Conservation (phyloP, 306 rosid genomes). For the Acacia melanoxylon region DNA sequence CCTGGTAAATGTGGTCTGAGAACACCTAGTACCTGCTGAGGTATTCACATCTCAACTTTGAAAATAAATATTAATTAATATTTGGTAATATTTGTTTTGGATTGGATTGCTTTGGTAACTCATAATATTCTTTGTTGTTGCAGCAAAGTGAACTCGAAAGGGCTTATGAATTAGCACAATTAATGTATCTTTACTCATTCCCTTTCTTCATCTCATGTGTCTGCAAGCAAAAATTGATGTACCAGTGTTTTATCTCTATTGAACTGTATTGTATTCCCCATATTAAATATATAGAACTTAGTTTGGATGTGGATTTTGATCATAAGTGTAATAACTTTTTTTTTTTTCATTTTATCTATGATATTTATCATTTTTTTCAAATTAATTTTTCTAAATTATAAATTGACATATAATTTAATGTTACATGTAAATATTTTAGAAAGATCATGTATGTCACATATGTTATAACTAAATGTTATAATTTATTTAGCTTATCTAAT, state of each 20-base stretch:
- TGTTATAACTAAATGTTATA: too few species aligned
- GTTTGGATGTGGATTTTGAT: too few species aligned
- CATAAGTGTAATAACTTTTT: too few species aligned
- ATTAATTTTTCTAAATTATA: too few species aligned
- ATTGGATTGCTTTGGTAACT: neutral
- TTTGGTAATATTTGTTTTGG: slow-evolving; percentile 2
- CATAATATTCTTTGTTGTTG: slow-evolving; percentile 14
- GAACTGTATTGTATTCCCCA: neutral
- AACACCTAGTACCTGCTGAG: slow-evolving; percentile 47
- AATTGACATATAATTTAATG: too few species aligned
- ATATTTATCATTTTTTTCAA: too few species aligned
- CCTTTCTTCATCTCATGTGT: neutral
- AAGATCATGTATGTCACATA: too few species aligned
- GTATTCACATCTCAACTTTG: slow-evolving; percentile 35
- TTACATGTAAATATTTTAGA: too few species aligned
- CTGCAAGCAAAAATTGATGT: slow-evolving; percentile 23
- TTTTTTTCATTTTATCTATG: too few species aligned
- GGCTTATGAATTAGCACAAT: slow-evolving; percentile 13
- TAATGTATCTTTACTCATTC: neutral
- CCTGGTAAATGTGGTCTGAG: slow-evolving; percentile 56
- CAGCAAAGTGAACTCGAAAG: slow-evolving; percentile 41
- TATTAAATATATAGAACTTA: too few species aligned
- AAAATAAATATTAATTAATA: neutral
- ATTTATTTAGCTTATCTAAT: too few species aligned
- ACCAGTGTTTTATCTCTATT: neutral